Evolutionary conservation across 2,329 filamentous ascomycete species (phyloP).

Genomic region (Diaporthe australafricana): DNA sequence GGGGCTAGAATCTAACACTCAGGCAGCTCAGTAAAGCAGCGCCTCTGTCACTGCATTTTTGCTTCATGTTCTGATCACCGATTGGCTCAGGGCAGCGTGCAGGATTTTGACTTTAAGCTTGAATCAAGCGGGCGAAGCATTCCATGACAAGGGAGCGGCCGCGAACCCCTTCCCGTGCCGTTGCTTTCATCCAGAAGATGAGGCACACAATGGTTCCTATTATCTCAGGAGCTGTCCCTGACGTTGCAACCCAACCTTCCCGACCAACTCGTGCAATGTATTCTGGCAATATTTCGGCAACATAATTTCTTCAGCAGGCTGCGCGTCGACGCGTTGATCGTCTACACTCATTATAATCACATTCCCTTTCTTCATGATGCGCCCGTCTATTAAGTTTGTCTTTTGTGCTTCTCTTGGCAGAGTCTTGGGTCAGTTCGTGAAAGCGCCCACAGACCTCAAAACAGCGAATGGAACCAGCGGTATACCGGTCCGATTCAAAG

Average conservation of each 20-base stretch:
- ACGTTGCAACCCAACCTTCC: no score
- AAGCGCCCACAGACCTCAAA: not conserved
- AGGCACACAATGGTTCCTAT: not conserved
- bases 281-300: not conserved
- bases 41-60: not conserved
- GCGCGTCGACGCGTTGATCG: not conserved
- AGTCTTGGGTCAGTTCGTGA: not conserved
- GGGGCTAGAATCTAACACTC: not conserved
- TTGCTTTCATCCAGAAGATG: not conserved
- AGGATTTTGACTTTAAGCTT: not conserved
- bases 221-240: not conserved
- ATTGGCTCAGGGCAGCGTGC: not conserved
- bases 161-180: conserved; percentile 1
- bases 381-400: not conserved
- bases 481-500: conserved; percentile 13
- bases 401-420: not conserved
- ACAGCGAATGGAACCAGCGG: not conserved
- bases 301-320: not conserved
- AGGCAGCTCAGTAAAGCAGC: not conserved
- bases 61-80: not conserved
- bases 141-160: not conserved
- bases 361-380: not conserved
- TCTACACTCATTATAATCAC: not conserved
- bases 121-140: conserved; percentile 8
- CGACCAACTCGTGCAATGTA: not conserved